A percentile compares a stretch with the other conserved stretches of the same genome.
These are phyloP conservation scores for Ustilago cynodontis DNA, from an alignment of 1,284 basidiomycete genomes.

Conservation along the genomic window DNA sequence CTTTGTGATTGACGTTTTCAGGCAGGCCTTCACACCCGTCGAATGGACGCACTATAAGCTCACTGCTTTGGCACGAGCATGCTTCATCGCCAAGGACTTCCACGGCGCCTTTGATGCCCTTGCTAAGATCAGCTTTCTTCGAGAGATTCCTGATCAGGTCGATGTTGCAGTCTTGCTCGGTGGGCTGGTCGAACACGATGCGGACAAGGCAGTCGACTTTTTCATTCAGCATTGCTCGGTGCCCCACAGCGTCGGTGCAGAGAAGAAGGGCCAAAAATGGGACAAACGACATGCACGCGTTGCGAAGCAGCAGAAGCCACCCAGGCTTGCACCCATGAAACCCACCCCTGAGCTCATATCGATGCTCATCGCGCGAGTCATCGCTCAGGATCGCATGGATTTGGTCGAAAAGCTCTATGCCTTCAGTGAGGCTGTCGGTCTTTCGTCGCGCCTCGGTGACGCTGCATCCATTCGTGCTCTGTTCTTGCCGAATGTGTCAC, in stretches of 20 bases:
- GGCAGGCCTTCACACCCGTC: slow-evolving; percentile 16
- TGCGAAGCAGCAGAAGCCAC: neutral
- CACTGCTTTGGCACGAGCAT: slow-evolving; percentile 31
- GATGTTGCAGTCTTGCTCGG: slow-evolving; percentile 41
- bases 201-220: slow-evolving; percentile 39
- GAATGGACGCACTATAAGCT: slow-evolving; percentile 50
- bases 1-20: slow-evolving; percentile 38
- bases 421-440: slow-evolving; percentile 23
- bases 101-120: slow-evolving; percentile 42
- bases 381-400: slow-evolving; percentile 26
- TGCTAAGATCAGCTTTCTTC: slow-evolving; percentile 29
- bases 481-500: slow-evolving; percentile 10
- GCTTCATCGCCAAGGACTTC: slow-evolving; percentile 37
- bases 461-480: slow-evolving; percentile 12
- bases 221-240: slow-evolving; percentile 38
- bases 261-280: neutral
- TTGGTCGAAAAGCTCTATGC: slow-evolving; percentile 25
- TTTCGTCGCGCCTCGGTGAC: slow-evolving; percentile 7
- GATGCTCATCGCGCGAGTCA: slow-evolving; percentile 26
- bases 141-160: slow-evolving; percentile 34
- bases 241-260: neutral
- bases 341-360: slow-evolving; percentile 22
- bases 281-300: neutral
- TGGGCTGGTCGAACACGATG: slow-evolving; percentile 33
- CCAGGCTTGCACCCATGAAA: slow-evolving; percentile 41